phyloP scores from a whole-genome alignment of 1,284 basidiomycete species.

The Tetrapyrgos nigripes region DNA sequence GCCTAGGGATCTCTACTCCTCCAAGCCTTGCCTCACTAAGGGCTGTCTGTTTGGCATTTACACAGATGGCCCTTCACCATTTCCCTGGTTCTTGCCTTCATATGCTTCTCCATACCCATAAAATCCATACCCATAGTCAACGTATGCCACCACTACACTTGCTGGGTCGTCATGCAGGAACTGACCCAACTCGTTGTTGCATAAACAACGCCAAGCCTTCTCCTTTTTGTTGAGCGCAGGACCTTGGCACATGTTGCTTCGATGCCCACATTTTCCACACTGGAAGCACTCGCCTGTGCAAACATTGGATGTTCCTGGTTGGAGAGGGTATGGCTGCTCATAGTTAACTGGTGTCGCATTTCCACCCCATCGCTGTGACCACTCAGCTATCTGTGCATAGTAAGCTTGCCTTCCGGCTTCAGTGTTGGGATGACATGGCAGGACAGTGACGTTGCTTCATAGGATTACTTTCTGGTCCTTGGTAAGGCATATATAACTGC shows the following conservation, averaged over 20 bases:
- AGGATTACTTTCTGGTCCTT: too few species aligned
- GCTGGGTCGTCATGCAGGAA: neutral
- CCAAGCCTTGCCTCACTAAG: neutral
- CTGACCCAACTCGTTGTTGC: neutral
- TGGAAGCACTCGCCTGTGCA: constrained; percentile 2
- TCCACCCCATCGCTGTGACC: neutral
- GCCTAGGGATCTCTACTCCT: neutral
- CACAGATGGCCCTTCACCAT: too few species aligned
- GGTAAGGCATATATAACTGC: too few species aligned
- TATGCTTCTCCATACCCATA: too few species aligned
- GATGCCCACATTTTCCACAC: neutral
- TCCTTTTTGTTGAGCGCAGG: neutral
- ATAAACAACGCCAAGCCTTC: neutral
- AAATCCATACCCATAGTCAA: neutral
- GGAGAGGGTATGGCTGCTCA: neutral
- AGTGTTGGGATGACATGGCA: constrained; percentile 6
- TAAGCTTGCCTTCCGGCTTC: neutral
- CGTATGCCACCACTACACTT: neutral
- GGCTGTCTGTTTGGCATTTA: neutral
- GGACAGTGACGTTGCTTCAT: too few species aligned
- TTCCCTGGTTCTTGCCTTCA: too few species aligned
- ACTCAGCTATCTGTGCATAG: neutral
- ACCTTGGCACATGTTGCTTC: neutral
- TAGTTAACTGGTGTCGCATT: neutral
- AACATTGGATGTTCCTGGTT: neutral